Evolutionary conservation across 768 basidiomycete species (phyloP), one percentile per base, ranked within the genome.

Genomic region (Grammothele lineata): DNA sequence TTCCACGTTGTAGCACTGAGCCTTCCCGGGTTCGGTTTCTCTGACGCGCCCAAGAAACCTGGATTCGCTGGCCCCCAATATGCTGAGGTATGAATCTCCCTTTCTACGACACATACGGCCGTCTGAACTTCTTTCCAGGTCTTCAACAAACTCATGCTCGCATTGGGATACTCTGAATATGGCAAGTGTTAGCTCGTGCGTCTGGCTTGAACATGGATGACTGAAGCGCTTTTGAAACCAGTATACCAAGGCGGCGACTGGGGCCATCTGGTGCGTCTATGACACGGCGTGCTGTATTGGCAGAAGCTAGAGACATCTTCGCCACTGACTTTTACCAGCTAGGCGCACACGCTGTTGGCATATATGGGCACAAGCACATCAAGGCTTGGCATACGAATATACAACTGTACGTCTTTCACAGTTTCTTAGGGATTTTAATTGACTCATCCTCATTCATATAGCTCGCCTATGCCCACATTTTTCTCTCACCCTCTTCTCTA

Each of bases 1-100:
- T 85, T 85, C 58, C 79, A 84, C 50, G 78, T 85, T 18, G 79
- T 85, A 0, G 76, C 75, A 0, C 54, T 73, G 24, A 76, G 81
- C 54, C 54, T 84, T 10, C 83, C 81, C 14, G 79, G 78, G 0
- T 85, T 64, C 58, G 81, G 80, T 0, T 84, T 82, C 60, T 83
- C 82, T 0, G 71, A 79, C 33, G 77, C 72, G 0, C 74, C 78
- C 0, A 74, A 59, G 36, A 74, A 74, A 56, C 69, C 68, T 50
- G 79, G 80, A 0, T 84, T 84, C 53, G 55, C 51, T 4, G 25
- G 64, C 0, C 47, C 57, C n/a, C 80, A 82, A 40, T 80, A 75
- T 45, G 80, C 79, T 2, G 79, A 83, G 65, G 81, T 75, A 33
- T n/a, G 49, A 5, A 37, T 15, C 22, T 5, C 7, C 4, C 2